A percentile compares a stretch with the other conserved stretches of the same genome.
These are phyloP conservation scores for Entomortierella lignicola DNA, from an alignment of 192 early-diverging fungal genomes.

Conservation along the genomic window DNA sequence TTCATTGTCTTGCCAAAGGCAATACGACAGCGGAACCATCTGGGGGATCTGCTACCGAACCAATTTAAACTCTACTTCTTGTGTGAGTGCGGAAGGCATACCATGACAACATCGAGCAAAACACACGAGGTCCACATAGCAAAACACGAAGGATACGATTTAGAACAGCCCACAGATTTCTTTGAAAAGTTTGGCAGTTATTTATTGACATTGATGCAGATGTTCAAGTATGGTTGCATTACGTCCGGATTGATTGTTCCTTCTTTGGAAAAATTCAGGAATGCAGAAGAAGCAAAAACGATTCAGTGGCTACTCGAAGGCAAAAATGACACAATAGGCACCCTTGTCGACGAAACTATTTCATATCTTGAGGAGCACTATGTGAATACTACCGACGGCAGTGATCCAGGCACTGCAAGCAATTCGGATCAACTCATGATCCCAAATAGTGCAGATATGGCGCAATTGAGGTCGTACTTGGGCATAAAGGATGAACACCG, in stretches of 20 bases:
- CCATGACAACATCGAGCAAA: neutral
- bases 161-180: constrained; percentile 3
- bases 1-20: constrained; percentile 18
- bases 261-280: neutral
- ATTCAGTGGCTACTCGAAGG: neutral
- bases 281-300: neutral
- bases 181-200: constrained; percentile 1
- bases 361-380: neutral
- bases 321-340: neutral
- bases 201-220: neutral
- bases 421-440: neutral
- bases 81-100: constrained; percentile 21
- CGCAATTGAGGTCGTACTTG: neutral
- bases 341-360: neutral
- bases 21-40: neutral
- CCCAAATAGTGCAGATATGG: constrained; percentile 8
- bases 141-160: constrained; percentile 17
- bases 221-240: neutral
- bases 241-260: neutral
- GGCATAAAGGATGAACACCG: neutral
- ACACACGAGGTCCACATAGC: constrained; percentile 14
- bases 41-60: neutral
- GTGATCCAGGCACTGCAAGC: neutral
- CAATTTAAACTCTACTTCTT: constrained; percentile 21
- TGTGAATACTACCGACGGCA: neutral